Evolutionary conservation across 805 yeast genomes (phyloP), one percentile per base, ranked within the genome.

Genomic region (Priceomyces haplophilus): DNA sequence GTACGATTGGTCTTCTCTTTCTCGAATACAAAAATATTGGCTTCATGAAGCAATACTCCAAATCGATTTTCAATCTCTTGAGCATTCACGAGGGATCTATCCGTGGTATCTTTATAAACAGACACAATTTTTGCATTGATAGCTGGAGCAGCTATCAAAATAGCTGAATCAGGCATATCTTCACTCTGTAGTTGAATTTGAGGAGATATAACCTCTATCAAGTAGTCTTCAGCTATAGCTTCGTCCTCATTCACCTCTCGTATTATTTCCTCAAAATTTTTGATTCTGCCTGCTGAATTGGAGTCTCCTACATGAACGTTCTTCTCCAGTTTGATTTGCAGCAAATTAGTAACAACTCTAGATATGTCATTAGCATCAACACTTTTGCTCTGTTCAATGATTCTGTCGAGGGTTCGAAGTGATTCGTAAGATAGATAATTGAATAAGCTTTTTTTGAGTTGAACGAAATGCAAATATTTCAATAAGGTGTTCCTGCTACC

Each of bases 101-200:
- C 62, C 20, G 65, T 48, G 11, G 60, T 49, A 37, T 61, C 66
- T 29, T 79, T 78, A 45, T 73, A 74, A 34, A 89, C 78, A 2
- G 86, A 74, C n/a, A 88, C 62, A 7, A 85, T 78, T 47, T 85
- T 80, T 20, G 83, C 58, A 51, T 85, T 84, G 41, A 90, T 79
- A 33, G 68, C 71, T 8, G 91, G 93, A 0, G 96, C 78, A 2
- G 85, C 76, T n/a, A 90, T 70, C 25, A 89, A 59, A 10, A 88
- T 71, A 40, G 86, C 78, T 2, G 85, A 68, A 34, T 78, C 80
- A 2, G 68, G 63, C 15, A 50, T 49, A 21, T 65, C 72, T 8
- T 64, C 63, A 35, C 71, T 58, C 43, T 67, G 70, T 10, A 71
- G 49, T 46, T 71, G 76, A 34, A 71, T 70, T 43, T 71, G 76